A percentile compares a stretch with the other conserved stretches of the same genome.
Conservation (phyloP, 1,284 basidiomycete species). For the Puccinia polysora region DNA sequence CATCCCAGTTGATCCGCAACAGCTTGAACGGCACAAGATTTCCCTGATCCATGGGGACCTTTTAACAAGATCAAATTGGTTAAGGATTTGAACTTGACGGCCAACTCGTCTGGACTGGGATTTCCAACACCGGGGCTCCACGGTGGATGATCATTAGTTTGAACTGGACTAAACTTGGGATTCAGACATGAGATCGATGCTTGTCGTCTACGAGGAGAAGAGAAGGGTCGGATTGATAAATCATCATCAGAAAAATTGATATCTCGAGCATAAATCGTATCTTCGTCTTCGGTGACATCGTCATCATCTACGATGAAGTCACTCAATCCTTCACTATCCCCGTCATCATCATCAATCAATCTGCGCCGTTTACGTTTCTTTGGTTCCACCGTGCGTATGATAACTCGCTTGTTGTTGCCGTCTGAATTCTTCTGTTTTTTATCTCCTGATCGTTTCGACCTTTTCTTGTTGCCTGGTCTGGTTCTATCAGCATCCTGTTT, state of each 20-base stretch:
- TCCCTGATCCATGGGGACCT: constrained; percentile 80
- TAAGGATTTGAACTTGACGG: constrained; percentile 53
- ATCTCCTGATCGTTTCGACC: background rate
- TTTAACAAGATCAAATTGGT: constrained; percentile 77
- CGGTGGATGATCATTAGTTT: background rate
- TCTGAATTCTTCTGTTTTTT: background rate
- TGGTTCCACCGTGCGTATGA: background rate
- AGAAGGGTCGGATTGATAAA: background rate
- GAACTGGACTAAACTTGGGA: background rate
- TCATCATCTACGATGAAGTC: constrained; percentile 1
- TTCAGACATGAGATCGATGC: background rate
- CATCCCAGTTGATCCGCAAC: constrained; percentile 88
- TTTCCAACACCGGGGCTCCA: too few species aligned
- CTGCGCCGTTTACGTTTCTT: background rate
- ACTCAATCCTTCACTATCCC: background rate
- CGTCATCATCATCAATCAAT: constrained; percentile 2
- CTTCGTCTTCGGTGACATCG: too few species aligned
- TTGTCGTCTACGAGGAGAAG: constrained; percentile 14
- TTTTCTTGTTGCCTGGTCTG: background rate
- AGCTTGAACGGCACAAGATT: constrained; percentile 86
- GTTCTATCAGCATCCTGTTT: too few species aligned
- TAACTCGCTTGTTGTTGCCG: constrained; percentile 1
- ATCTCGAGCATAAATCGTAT: constrained; percentile 9
- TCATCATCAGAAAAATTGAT: background rate
- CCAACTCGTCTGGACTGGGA: too few species aligned